Base-by-base conservation (phyloP, 495 filamentous ascomycete genomes). In the Cenococcum geophilum region DNA sequence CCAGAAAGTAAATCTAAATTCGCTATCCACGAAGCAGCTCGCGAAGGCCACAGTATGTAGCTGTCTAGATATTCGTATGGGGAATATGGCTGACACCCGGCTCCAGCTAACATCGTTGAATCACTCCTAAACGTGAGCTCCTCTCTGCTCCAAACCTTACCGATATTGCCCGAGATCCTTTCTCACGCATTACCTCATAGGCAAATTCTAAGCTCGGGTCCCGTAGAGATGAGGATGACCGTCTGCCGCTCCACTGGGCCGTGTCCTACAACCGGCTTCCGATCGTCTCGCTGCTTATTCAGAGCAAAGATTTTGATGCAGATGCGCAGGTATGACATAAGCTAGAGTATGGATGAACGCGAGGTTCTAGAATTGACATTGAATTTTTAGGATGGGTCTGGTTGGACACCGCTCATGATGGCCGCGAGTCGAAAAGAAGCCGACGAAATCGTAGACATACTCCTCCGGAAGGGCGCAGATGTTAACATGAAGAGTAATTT, bases 341-440 rank as follows among this genome's bases (percentile, higher is more conserved):
- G 4, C 11, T 25, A 34, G 45, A 20, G 32, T 36, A 42, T n/a
- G 14, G 8, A 60, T 5, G 40, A 11, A 22, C 34, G 11, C 4
- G 40, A 45, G 18, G 40, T 1, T 8, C 6, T 45, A 45, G 4
- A 45, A 57, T 18, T 20, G 16, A 65, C 21, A n/a, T 20, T n/a
- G 5, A 42, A 22, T 14, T 22, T 27, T 22, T 63, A 89, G 83
- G 93, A 98, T 71, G 91, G 86, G 18, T 86, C 84, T 9, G 92
- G 92, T 55, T 98, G 93, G 93, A 95, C 92, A 11, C 87, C 89
- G 0, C 78, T 97, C 23, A 97, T 97, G 92, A 96, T 97, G 55
- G 88, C 92, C 10, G 81, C 87, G 10, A 91, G 86, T 62, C 78
- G 95, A 37, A 83, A 80, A 62, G 87, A 89, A 55, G 81, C 76